phyloP scores from a whole-genome alignment of 2,329 filamentous ascomycete genomes.

The Aureobasidium sp. region DNA sequence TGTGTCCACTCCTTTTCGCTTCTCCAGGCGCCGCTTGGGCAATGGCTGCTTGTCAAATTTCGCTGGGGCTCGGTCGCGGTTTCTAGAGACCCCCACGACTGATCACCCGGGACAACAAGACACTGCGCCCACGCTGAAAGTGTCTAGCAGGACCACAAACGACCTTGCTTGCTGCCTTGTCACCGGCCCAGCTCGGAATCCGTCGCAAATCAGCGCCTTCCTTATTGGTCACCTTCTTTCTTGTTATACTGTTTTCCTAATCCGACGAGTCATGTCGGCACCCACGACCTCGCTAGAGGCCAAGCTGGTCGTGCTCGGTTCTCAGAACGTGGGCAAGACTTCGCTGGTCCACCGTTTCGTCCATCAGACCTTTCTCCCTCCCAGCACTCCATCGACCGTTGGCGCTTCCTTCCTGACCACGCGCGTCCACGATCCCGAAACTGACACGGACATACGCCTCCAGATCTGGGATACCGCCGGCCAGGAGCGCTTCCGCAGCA shows the following conservation, averaged over 20 bases:
- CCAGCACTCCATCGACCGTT: conserved; percentile 40
- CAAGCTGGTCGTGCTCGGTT: conserved; percentile 74
- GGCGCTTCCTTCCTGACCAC: conserved; percentile 56
- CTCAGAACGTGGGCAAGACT: conserved; percentile 74
- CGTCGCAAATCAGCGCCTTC: not conserved
- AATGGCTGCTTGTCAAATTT: conserved; percentile 7
- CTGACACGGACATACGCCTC: conserved; percentile 77
- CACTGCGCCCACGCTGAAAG: not conserved
- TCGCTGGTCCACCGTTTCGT: conserved; percentile 70
- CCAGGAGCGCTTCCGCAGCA: conserved; percentile 90
- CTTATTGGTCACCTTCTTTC: not conserved
- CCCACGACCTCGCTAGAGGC: conserved; percentile 57
- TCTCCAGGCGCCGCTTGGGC: conserved; percentile 5
- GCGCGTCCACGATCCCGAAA: conserved; percentile 66
- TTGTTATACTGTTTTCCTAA: not conserved
- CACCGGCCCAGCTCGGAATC: not conserved
- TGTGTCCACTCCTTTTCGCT: not conserved
- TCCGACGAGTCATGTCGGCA: conserved; percentile 5
- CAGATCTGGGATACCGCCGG: conserved; percentile 97
- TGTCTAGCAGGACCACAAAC: not conserved
- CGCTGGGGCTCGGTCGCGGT: not conserved
- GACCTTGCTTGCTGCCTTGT: not conserved
- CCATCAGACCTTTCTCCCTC: conserved; percentile 62
- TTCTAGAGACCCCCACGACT: not conserved
- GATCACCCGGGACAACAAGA: not conserved